Evolutionary conservation across 2,329 filamentous ascomycete species (phyloP).

Genomic region (Pseudogymnoascus sp.): DNA sequence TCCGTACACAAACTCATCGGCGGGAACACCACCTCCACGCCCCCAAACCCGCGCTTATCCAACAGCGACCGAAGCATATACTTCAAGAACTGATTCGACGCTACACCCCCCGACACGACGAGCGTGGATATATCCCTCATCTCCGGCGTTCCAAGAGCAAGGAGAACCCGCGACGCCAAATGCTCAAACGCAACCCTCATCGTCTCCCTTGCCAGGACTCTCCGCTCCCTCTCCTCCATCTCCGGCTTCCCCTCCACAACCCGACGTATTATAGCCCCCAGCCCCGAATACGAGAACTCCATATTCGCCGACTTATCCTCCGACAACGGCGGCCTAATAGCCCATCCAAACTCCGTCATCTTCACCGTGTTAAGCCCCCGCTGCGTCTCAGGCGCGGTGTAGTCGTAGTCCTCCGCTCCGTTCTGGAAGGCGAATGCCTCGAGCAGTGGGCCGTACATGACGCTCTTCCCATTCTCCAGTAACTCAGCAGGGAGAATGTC

Average conservation of each 20-base stretch:
- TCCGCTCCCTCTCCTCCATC: slow-evolving; percentile 52
- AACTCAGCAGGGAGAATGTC: slow-evolving; percentile 57
- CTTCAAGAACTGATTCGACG: slow-evolving; percentile 71
- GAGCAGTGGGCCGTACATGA: slow-evolving; percentile 73
- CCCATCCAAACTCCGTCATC: slow-evolving; percentile 51
- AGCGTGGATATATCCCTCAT: slow-evolving; percentile 43
- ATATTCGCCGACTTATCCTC: slow-evolving; percentile 43
- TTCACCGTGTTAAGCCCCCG: slow-evolving; percentile 42
- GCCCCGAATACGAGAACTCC: slow-evolving; percentile 65
- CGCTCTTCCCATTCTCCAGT: slow-evolving; percentile 45
- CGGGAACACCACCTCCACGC: slow-evolving; percentile 62
- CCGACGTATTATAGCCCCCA: slow-evolving; percentile 56
- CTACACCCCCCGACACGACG: slow-evolving; percentile 85
- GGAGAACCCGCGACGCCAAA: slow-evolving; percentile 62
- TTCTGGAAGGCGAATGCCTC: slow-evolving; percentile 69
- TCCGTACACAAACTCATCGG: slow-evolving; percentile 76
- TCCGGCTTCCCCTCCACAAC: slow-evolving; percentile 36
- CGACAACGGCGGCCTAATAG: slow-evolving; percentile 57
- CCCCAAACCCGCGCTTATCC: slow-evolving; percentile 53
- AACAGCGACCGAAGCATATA: slow-evolving; percentile 52
- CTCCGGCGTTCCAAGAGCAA: slow-evolving; percentile 44
- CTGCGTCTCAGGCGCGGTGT: slow-evolving; percentile 45
- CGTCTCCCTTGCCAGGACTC: slow-evolving; percentile 58
- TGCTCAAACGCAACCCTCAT: slow-evolving; percentile 86
- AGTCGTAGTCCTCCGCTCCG: slow-evolving; percentile 30